These are phyloP conservation scores for Phaffomyces antillensis DNA, from an alignment of 805 yeast genomes.

Conservation along the genomic window DNA sequence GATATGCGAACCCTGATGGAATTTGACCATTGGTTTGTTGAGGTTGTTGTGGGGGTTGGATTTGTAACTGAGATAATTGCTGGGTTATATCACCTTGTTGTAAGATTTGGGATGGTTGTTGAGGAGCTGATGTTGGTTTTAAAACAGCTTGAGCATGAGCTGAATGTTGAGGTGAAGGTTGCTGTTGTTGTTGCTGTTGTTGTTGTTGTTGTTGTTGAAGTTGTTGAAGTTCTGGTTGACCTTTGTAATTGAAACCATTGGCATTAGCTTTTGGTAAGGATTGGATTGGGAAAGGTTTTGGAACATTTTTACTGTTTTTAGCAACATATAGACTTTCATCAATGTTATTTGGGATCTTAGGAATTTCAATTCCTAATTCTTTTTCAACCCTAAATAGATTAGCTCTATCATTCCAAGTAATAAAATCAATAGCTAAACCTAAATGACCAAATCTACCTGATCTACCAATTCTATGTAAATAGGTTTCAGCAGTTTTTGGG, in stretches of 20 bases:
- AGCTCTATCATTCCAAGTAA: conserved; percentile 95
- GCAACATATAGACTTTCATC: conserved; percentile 87
- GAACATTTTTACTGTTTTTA: conserved; percentile 63
- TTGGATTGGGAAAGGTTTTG: conserved; percentile 83
- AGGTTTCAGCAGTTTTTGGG: conserved; percentile 97
- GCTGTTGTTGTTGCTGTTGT: conserved; percentile 12
- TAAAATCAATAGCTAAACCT: conserved; percentile 94
- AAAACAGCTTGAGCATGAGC: conserved; percentile 11
- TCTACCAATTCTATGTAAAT: conserved; percentile 97
- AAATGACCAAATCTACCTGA: conserved; percentile 98
- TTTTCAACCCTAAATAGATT: conserved; percentile 92
- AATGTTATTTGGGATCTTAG: conserved; percentile 91
- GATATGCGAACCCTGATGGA: conserved; percentile 15
- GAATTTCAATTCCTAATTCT: conserved; percentile 94
- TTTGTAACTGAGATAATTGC: conserved; percentile 12
- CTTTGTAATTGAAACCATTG: conserved; percentile 36
- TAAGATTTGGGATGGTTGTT: conserved; percentile 11
- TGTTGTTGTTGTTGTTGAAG: conserved; percentile 19
- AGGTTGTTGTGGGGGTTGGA: conserved; percentile 14
- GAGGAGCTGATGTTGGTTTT: conserved; percentile 12
- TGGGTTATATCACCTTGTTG: conserved; percentile 10
- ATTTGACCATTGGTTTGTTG: conserved; percentile 7
- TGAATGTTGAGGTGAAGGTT: conserved; percentile 18
- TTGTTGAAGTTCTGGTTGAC: conserved; percentile 30
- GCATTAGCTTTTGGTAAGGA: conserved; percentile 37